Base-by-base conservation (phyloP, 2,329 filamentous ascomycete genomes). In the Coniochaeta sp. region DNA sequence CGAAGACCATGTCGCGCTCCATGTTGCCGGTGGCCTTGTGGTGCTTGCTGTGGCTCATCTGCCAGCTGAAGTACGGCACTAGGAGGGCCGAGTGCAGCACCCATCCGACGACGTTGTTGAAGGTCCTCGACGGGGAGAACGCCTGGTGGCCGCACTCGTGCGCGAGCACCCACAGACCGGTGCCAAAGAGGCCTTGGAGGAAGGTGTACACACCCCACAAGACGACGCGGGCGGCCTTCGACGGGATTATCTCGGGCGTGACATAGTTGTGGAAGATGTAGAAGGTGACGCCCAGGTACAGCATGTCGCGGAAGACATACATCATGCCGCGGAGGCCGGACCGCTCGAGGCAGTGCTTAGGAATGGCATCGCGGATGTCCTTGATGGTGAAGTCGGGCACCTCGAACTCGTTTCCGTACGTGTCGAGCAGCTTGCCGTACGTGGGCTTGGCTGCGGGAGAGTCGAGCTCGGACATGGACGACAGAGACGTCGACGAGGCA, bases 1-100 rank as follows among this genome's bases (percentile, higher is more conserved):
- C 82, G 74, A 97, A 98, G 64, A 98, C 95, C 95, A 99, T 99
- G 78, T 99, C 95, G 67, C 93, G 91, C 78, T 96, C 92, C 79
- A 99, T 88, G 82, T 99, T 86, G 69, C 93, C 95, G 42, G 95
- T 99, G 65, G 93, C 92, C 85, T 98, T 98, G 89, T 99, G 95
- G 82, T 99, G 95, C 86, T 96, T 96, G 81, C 91, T 90, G 80
- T 99, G 95, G 66, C 92, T 96, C 77, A 98, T 93, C 81, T 99
- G 96, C 95, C 95, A 99, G 73, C 91, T 96, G 81, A 97, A 99
- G 81, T 98, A 99, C 24, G 95, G 95, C 56, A 99, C 93, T 60
- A 72, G 64, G 24, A 73, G 66, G 16, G 65, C 54, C 10, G 70
- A 71, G 65, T 73, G 71, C 30, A 91, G 85, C 73, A 96, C 75